phyloP scores from a whole-genome alignment of 2,329 filamentous ascomycete genomes.

The Chaetomium globosum region DNA sequence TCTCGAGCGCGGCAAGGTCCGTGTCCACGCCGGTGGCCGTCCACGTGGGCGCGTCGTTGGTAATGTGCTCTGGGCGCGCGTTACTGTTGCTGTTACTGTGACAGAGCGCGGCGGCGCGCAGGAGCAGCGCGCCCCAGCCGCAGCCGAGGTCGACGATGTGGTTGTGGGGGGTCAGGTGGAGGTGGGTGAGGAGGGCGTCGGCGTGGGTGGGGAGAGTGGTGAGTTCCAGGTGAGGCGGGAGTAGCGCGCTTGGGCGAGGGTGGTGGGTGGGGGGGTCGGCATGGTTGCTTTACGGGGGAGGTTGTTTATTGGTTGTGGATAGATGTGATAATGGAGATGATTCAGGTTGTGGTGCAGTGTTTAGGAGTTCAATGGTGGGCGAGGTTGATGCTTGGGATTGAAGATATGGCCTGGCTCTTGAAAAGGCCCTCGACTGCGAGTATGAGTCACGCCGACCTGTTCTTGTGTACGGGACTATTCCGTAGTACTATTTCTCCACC shows the following conservation, averaged over 20 bases:
- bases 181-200: conserved; percentile 5
- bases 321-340: too few relatives aligned
- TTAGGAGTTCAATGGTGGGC: too few relatives aligned
- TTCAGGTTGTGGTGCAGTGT: too few relatives aligned
- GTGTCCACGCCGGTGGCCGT: conserved; percentile 11
- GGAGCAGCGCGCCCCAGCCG: conserved; percentile 18
- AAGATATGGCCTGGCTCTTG: too few relatives aligned
- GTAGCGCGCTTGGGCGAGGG: conserved; percentile 9
- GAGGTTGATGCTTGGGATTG: too few relatives aligned
- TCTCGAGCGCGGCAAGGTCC: neutral
- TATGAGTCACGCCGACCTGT: conserved; percentile 2
- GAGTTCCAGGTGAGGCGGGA: conserved; percentile 10
- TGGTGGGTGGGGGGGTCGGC: neutral
- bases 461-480: neutral
- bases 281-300: neutral
- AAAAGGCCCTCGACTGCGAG: neutral
- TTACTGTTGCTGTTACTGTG: neutral
- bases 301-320: too few relatives aligned
- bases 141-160: conserved; percentile 20
- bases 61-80: too few relatives aligned
- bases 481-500: neutral
- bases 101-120: neutral
- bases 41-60: neutral
- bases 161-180: neutral
- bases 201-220: conserved; percentile 15